phyloP scores from a whole-genome alignment of 2,329 filamentous ascomycete genomes.

The Acarospora socialis region DNA sequence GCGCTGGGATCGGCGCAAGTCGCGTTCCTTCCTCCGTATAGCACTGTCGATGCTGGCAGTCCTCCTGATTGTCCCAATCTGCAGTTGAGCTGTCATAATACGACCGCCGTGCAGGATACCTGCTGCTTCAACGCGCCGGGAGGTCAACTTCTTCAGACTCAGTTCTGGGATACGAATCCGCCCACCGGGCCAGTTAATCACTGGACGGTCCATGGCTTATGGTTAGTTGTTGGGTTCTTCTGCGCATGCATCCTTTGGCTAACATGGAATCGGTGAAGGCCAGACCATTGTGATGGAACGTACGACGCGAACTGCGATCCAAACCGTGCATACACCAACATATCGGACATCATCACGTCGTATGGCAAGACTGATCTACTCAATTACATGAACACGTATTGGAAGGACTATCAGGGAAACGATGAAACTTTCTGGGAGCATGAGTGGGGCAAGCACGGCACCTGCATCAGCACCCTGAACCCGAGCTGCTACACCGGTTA shows the following conservation, averaged over 20 bases:
- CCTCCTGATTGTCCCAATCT: constrained; percentile 21
- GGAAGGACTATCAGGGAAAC: constrained; percentile 41
- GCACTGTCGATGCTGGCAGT: constrained; percentile 7
- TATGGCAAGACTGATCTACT: constrained; percentile 38
- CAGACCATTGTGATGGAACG: constrained; percentile 42
- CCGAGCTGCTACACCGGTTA: constrained; percentile 48
- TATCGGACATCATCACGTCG: constrained; percentile 38
- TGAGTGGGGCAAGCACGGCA: constrained; percentile 60
- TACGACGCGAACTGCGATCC: constrained; percentile 43
- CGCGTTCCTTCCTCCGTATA: constrained; percentile 5
- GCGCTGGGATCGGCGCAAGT: not conserved
- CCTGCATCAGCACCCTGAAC: constrained; percentile 55
- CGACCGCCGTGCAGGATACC: constrained; percentile 43
- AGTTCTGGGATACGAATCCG: constrained; percentile 62
- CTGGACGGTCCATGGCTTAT: constrained; percentile 64
- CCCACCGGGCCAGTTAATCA: constrained; percentile 50
- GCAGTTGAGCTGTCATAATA: constrained; percentile 49
- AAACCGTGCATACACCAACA: constrained; percentile 41
- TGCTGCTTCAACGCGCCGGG: constrained; percentile 65
- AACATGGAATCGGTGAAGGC: constrained; percentile 24
- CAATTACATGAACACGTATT: constrained; percentile 45
- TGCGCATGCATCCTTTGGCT: not conserved
- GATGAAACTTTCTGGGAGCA: constrained; percentile 52
- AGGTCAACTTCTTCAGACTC: constrained; percentile 57
- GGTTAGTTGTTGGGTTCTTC: constrained; percentile 28